Conservation (phyloP, 2,329 filamentous ascomycete genomes). For the Ceratocystis papillata region DNA sequence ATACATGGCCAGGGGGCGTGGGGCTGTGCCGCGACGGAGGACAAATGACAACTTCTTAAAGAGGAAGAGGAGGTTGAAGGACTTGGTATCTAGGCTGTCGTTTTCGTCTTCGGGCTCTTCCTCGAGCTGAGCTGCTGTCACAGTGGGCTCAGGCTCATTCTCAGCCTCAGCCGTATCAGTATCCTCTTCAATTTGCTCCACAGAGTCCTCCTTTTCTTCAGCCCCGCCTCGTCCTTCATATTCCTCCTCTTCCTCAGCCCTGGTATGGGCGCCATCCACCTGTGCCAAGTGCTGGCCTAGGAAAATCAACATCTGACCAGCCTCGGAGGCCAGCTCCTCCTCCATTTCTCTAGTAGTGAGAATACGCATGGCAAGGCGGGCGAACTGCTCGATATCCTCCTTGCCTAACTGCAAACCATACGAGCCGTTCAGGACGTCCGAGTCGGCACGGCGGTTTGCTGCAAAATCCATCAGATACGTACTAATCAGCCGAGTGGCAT, state of each 20-base stretch:
- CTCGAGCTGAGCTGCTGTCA: neutral
- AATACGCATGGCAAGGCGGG: constrained; percentile 40
- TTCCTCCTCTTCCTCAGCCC: constrained; percentile 36
- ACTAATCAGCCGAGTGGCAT: constrained; percentile 61
- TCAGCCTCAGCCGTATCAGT: constrained; percentile 31
- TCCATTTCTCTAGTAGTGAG: constrained; percentile 54
- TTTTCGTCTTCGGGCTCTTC: constrained; percentile 21
- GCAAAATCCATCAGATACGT: constrained; percentile 74
- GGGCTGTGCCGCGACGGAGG: constrained; percentile 61
- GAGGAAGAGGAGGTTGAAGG: constrained; percentile 54
- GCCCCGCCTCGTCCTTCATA: constrained; percentile 34
- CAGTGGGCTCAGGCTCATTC: constrained; percentile 34
- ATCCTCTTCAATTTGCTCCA: constrained; percentile 32
- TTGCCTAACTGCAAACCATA: constrained; percentile 57
- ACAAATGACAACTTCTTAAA: constrained; percentile 69
- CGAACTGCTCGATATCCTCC: constrained; percentile 52
- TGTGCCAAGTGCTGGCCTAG: constrained; percentile 49
- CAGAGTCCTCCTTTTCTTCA: constrained; percentile 31
- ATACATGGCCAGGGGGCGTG: constrained; percentile 52
- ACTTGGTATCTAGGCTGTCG: constrained; percentile 22
- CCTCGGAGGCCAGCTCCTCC: constrained; percentile 66
- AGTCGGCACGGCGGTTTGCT: constrained; percentile 31
- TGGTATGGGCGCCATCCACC: constrained; percentile 27
- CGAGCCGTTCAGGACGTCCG: constrained; percentile 55
- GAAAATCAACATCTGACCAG: constrained; percentile 72